Evolutionary conservation across 805 yeast genomes (phyloP).

Genomic region (Ogataea naganishii): DNA sequence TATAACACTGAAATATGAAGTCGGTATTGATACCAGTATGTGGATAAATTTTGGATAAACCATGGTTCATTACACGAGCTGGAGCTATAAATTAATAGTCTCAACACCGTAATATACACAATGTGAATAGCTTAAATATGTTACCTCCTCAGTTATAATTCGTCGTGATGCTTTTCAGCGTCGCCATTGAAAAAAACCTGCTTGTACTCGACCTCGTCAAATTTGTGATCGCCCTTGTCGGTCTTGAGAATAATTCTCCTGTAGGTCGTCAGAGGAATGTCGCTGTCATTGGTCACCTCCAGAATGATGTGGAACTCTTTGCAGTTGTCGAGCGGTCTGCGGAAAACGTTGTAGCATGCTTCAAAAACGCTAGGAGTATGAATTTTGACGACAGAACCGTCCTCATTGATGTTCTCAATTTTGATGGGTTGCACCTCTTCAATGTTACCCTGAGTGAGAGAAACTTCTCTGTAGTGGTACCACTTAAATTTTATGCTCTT

Average conservation of each 20-base stretch:
- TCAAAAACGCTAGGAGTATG: slow-evolving; percentile 7
- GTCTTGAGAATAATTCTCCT: slow-evolving; percentile 8
- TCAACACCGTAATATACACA: too few relatives aligned
- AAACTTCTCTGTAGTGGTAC: slow-evolving; percentile 19
- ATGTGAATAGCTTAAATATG: too few relatives aligned
- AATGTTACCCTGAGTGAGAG: slow-evolving; percentile 16
- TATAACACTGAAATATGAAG: too few relatives aligned
- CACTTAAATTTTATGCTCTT: slow-evolving; percentile 13
- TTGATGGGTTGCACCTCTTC: slow-evolving; percentile 13
- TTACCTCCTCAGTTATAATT: slow-evolving; percentile 9
- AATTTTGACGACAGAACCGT: slow-evolving; percentile 9
- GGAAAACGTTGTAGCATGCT: slow-evolving; percentile 7
- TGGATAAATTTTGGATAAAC: too few relatives aligned
- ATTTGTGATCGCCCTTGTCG: slow-evolving; percentile 3
- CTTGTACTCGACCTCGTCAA: neutral
- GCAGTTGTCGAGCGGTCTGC: slow-evolving; percentile 7
- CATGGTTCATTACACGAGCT: too few relatives aligned
- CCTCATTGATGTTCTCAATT: slow-evolving; percentile 5
- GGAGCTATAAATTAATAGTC: too few relatives aligned
- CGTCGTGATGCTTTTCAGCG: slow-evolving; percentile 32
- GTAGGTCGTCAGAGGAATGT: slow-evolving; percentile 8
- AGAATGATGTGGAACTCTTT: slow-evolving; percentile 16
- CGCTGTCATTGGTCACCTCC: slow-evolving; percentile 10
- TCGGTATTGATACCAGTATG: too few relatives aligned
- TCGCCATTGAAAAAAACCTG: neutral